phyloP scores from a whole-genome alignment of 129 eudicot genomes.

The Helianthus tuberosus region DNA sequence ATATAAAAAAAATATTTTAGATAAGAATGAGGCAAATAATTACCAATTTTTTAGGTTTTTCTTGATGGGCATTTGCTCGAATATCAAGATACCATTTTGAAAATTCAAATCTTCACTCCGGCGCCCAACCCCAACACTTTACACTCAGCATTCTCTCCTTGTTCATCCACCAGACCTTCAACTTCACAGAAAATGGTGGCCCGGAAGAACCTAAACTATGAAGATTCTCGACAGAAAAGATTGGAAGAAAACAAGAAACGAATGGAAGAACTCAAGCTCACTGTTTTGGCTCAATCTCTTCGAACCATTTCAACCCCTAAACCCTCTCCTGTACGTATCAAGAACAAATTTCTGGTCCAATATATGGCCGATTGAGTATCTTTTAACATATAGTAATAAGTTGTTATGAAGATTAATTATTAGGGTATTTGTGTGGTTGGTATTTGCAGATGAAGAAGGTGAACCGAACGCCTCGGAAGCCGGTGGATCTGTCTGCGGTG shows the following conservation, averaged over 20 bases:
- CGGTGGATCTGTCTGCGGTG: slow-evolving; percentile 43
- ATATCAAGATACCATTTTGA: slow-evolving; percentile 10
- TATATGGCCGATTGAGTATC: neutral
- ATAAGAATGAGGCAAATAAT: too few species aligned
- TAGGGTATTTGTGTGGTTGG: slow-evolving; percentile 5
- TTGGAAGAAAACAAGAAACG: slow-evolving; percentile 80
- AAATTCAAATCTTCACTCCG: slow-evolving; percentile 22
- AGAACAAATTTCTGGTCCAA: neutral
- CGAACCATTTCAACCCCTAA: slow-evolving; percentile 37
- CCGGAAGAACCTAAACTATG: slow-evolving; percentile 43
- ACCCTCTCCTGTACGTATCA: slow-evolving; percentile 45
- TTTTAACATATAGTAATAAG: neutral
- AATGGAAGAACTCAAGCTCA: slow-evolving; percentile 70
- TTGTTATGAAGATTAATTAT: neutral
- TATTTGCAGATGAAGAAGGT: slow-evolving; percentile 60
- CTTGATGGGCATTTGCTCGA: slow-evolving; percentile 1
- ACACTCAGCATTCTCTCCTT: neutral
- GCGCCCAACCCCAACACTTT: slow-evolving; percentile 20
- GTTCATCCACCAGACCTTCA: slow-evolving; percentile 18
- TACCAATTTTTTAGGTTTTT: neutral
- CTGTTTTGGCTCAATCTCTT: slow-evolving; percentile 53
- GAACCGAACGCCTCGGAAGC: slow-evolving; percentile 47
- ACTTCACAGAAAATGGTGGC: slow-evolving; percentile 49
- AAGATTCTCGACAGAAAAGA: slow-evolving; percentile 52
- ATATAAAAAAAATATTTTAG: too few species aligned